Base-by-base conservation (phyloP, 2,329 filamentous ascomycete species). In the Claviceps sp. region DNA sequence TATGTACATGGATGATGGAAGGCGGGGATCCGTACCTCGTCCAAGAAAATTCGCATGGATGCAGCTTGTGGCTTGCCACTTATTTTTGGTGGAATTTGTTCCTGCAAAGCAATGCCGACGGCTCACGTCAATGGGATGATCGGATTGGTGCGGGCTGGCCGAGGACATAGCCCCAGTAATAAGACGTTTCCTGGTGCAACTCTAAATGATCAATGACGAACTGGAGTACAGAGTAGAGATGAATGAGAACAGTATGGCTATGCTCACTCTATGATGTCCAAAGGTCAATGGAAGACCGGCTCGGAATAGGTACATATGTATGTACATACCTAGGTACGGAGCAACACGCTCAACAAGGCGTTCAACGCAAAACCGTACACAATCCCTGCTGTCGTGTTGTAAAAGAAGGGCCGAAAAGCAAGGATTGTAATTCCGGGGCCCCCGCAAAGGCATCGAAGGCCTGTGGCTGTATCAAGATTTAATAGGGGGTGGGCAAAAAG, bases 371-470 rank as follows among this genome's bases (percentile, higher is more conserved):
- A 47, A 24, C 34, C 34, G 26, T 30, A 8, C 8, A 30, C 26
- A 30, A 34, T 10, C 30, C 30, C 30, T 11, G 30, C 10, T 22
- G 34, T 45, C 17, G 19, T 37, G 8, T 40, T 14, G 26, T 8
- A 16, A 38, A 42, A 50, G 48, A 50, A 53, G 51, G 48, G 16
- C 51, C 51, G 51, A 53, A 47, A 43, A 50, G 42, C 51, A 52
- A 14, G 51, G 51, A 19, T 46, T 1, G 37, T 24, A 30, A 49
- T n/a, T 24, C 41, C 47, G 42, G 48, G 38, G n/a, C 37, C 42
- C 37, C n/a, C n/a, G 34, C 41, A 24, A 40, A 40, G 30, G 38
- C 17, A 46, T 19, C 39, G 19, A 41, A 37, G 22, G 34, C 22
- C 4, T 24, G 14, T 17, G 34, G 17, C 4, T 24, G 14, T 17